Conservation (phyloP, 2,329 filamentous ascomycete genomes). For the Nothophaeocryptopus gaeumannii region DNA sequence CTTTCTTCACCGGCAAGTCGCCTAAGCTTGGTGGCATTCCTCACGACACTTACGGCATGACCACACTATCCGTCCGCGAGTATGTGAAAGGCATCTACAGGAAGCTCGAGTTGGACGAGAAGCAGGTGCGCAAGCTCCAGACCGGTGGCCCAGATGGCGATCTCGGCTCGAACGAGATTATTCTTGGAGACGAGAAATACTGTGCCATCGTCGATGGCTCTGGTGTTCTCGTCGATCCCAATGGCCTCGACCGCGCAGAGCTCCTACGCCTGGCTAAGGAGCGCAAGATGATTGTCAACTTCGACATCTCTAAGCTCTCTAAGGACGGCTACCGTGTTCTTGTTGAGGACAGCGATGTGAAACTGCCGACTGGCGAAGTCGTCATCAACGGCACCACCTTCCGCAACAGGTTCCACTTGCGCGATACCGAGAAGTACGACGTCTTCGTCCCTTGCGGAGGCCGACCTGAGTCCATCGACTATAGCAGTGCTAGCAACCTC, state of each 20-base stretch:
- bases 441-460: constrained; percentile 95
- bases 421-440: constrained; percentile 67
- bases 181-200: constrained; percentile 94
- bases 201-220: constrained; percentile 93
- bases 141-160: constrained; percentile 96
- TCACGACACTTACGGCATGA: constrained; percentile 96
- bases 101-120: constrained; percentile 85
- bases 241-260: constrained; percentile 81
- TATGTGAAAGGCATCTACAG: constrained; percentile 96
- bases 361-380: constrained; percentile 80
- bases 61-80: constrained; percentile 90
- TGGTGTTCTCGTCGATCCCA: constrained; percentile 88
- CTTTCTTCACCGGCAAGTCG: constrained; percentile 98
- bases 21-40: constrained; percentile 94
- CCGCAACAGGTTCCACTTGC: constrained; percentile 96
- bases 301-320: constrained; percentile 81
- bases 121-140: constrained; percentile 86
- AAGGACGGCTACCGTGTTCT: constrained; percentile 85
- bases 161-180: constrained; percentile 94
- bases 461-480: constrained; percentile 92
- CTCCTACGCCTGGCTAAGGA: constrained; percentile 79
- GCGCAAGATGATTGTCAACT: constrained; percentile 86
- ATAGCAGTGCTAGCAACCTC: constrained; percentile 79
- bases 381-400: constrained; percentile 90
- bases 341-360: constrained; percentile 85